A percentile compares a stretch with the other conserved stretches of the same genome.
Evolutionary conservation across 495 filamentous ascomycete genomes (phyloP).

Genomic region (Neurospora africana): DNA sequence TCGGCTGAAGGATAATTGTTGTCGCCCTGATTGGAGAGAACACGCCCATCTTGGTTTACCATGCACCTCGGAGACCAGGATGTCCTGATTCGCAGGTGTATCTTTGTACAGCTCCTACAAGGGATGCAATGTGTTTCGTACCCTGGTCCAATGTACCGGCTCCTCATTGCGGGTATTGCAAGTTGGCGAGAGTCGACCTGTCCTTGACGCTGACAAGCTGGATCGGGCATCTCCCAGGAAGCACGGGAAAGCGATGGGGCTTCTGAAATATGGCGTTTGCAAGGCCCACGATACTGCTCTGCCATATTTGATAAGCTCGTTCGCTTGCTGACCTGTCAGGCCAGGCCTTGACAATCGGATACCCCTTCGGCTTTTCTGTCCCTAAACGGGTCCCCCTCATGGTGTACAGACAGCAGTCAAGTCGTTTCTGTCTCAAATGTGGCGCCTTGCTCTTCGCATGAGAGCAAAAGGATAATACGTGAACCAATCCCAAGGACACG

Average conservation of each 20-base stretch:
- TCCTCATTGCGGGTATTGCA: conserved; percentile 3
- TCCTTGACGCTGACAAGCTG: conserved; percentile 5
- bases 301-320: not conserved
- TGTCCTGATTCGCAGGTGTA: conserved; percentile 12
- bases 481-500: conserved; percentile 24
- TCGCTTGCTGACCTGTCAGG: not conserved
- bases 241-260: not conserved
- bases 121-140: conserved; percentile 2
- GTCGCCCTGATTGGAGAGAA: conserved; percentile 17
- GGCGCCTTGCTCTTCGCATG: conserved; percentile 6
- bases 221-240: not conserved
- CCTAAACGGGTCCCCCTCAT: not conserved
- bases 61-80: conserved; percentile 9
- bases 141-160: conserved; percentile 1
- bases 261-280: not conserved
- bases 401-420: not conserved
- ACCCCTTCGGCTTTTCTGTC: not conserved
- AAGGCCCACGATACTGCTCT: not conserved
- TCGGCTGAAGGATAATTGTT: conserved; percentile 12
- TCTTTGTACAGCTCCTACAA: not conserved
- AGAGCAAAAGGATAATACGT: conserved; percentile 4
- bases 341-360: not conserved
- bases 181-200: conserved; percentile 1
- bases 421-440: conserved; percentile 2
- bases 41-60: conserved; percentile 7